These are phyloP conservation scores for Boehmeria nivea DNA, from an alignment of 306 rosid genomes.

Conservation along the genomic window DNA sequence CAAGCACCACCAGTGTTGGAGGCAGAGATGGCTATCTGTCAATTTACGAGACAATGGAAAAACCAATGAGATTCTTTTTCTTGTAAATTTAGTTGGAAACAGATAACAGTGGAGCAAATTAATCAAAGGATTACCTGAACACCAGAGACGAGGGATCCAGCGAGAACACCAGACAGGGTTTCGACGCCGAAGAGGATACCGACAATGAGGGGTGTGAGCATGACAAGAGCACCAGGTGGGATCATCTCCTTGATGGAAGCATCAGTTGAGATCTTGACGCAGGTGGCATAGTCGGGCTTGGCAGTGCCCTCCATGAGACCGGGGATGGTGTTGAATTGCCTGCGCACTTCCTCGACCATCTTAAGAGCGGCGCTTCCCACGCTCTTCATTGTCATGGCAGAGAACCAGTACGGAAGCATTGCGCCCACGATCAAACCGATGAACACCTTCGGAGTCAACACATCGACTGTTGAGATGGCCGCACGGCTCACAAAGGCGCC, in stretches of 20 bases:
- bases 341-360: constrained; percentile 98
- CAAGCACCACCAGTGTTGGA: constrained; percentile 99
- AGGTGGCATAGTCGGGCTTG: constrained; percentile 89
- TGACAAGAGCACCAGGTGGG: constrained; percentile 95
- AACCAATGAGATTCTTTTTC: background rate
- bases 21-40: constrained; percentile 89
- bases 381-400: constrained; percentile 99
- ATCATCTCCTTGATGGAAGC: constrained; percentile 97
- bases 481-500: constrained; percentile 99
- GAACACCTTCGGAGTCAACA: constrained; percentile 84
- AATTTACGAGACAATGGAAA: background rate
- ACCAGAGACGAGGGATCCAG: constrained; percentile 89
- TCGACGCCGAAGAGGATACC: constrained; percentile 95
- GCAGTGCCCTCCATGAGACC: constrained; percentile 94
- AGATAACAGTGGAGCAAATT: background rate
- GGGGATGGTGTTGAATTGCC: constrained; percentile 86
- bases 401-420: constrained; percentile 99
- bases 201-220: constrained; percentile 88
- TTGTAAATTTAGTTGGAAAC: background rate
- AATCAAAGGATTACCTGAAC: constrained; percentile 94
- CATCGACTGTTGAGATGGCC: constrained; percentile 60
- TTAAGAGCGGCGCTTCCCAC: constrained; percentile 94
- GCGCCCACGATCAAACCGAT: constrained; percentile 88
- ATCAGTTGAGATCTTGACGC: constrained; percentile 90
- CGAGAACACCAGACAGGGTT: constrained; percentile 93